Evolutionary conservation across 805 yeast genomes (phyloP).

Genomic region (Saccharomycopsis sp.): DNA sequence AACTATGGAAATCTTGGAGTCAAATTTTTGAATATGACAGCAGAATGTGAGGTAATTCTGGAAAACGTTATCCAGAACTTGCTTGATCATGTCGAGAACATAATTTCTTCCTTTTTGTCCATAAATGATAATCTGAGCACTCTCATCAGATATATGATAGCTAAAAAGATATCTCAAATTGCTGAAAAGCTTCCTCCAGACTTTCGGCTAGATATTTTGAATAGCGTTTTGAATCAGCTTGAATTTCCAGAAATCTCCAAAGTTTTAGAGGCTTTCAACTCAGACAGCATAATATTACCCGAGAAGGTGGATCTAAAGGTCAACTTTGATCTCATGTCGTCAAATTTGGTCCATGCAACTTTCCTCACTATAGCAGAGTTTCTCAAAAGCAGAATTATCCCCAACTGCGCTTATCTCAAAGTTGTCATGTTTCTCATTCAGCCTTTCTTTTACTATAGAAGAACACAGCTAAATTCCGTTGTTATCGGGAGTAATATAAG

Average conservation of each 20-base stretch:
- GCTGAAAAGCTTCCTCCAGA: slow-evolving; percentile 28
- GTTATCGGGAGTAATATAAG: slow-evolving; percentile 63
- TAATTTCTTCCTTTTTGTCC: slow-evolving; percentile 41
- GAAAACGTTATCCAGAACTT: slow-evolving; percentile 10
- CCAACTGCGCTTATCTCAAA: slow-evolving; percentile 30
- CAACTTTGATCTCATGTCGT: slow-evolving; percentile 30
- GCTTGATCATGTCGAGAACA: slow-evolving; percentile 39
- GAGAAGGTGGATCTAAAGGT: slow-evolving; percentile 21
- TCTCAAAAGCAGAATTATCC: slow-evolving; percentile 24
- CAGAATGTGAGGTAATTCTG: slow-evolving; percentile 21
- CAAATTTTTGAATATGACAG: slow-evolving; percentile 19
- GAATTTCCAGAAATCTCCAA: slow-evolving; percentile 24
- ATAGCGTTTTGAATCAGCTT: slow-evolving; percentile 21
- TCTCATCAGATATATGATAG: slow-evolving; percentile 52
- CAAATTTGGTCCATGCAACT: slow-evolving; percentile 49
- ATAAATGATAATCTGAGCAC: slow-evolving; percentile 45
- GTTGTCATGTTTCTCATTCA: slow-evolving; percentile 21
- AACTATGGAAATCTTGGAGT: slow-evolving; percentile 23
- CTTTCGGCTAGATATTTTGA: slow-evolving; percentile 36
- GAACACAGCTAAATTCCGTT: slow-evolving; percentile 38
- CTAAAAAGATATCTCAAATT: slow-evolving; percentile 58
- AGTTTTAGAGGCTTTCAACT: slow-evolving; percentile 19
- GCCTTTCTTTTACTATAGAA: slow-evolving; percentile 45
- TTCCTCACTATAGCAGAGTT: slow-evolving; percentile 52
- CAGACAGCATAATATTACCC: slow-evolving; percentile 19